A percentile compares a stretch with the other conserved stretches of the same genome.
phyloP scores from a whole-genome alignment of 805 yeast genomes.

The Lipomyces starkeyi region DNA sequence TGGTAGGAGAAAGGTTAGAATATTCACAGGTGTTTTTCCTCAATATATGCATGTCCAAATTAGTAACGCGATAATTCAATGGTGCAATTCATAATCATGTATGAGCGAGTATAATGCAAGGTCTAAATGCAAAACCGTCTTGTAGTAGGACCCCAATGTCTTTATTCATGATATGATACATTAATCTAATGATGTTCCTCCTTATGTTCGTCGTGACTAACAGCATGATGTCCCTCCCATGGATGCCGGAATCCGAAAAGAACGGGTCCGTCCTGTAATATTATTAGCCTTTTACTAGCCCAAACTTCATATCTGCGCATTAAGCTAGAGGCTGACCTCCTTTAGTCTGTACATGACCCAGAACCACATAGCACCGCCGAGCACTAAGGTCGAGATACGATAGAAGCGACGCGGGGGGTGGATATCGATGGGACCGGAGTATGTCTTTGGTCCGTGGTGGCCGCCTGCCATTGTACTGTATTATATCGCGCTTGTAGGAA shows the following conservation, averaged over 20 bases:
- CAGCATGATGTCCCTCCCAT: slow-evolving; percentile 48
- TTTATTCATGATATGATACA: background rate
- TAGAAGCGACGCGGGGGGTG: slow-evolving; percentile 61
- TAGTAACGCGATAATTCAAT: background rate
- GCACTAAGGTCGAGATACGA: slow-evolving; percentile 63
- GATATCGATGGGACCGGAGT: slow-evolving; percentile 70
- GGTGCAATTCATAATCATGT: background rate
- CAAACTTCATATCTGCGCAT: background rate
- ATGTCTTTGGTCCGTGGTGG: slow-evolving; percentile 43
- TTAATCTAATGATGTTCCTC: slow-evolving; percentile 33
- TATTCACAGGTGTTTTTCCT: background rate
- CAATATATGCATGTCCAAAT: background rate
- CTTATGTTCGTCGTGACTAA: slow-evolving; percentile 35
- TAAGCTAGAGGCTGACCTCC: slow-evolving; percentile 20
- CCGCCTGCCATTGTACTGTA: slow-evolving; percentile 34
- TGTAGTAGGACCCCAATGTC: background rate
- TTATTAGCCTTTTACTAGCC: background rate
- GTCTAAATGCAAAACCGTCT: background rate
- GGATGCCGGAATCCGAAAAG: slow-evolving; percentile 49
- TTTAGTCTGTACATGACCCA: slow-evolving; percentile 78
- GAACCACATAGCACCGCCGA: slow-evolving; percentile 90
- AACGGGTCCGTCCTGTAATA: slow-evolving; percentile 48
- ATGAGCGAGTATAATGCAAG: background rate
- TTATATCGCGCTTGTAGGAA: background rate
- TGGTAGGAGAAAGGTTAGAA: background rate